Evolutionary conservation across 1,284 basidiomycete species (phyloP).

Genomic region (Cutaneotrichosporon curvatum): DNA sequence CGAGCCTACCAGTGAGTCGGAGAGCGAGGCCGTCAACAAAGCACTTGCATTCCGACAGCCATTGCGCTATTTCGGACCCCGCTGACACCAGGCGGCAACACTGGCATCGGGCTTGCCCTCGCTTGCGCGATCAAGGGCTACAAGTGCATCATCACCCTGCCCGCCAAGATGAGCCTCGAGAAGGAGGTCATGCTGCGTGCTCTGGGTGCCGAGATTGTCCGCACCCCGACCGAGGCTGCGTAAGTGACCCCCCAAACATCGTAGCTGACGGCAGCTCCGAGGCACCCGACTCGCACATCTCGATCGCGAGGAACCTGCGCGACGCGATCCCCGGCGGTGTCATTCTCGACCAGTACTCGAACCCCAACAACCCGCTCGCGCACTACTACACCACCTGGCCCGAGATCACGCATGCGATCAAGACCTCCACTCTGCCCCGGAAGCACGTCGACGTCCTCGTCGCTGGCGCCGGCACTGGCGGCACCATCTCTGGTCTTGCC

Average conservation of each 20-base stretch:
- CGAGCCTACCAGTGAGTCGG: conserved; percentile 59
- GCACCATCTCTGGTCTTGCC: conserved; percentile 82
- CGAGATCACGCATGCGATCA: conserved; percentile 62
- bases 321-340: conserved; percentile 74
- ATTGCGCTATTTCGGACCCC: too few relatives aligned
- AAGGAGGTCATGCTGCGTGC: conserved; percentile 89
- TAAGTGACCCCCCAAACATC: conserved; percentile 19
- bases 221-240: conserved; percentile 61
- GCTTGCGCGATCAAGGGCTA: conserved; percentile 61
- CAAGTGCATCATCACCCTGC: conserved; percentile 77
- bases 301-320: conserved; percentile 70
- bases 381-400: conserved; percentile 80
- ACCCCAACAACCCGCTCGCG: conserved; percentile 72
- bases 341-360: conserved; percentile 82
- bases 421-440: conserved; percentile 37
- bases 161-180: conserved; percentile 94
- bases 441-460: conserved; percentile 72
- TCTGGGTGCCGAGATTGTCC: conserved; percentile 85
- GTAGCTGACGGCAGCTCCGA: conserved; percentile 38
- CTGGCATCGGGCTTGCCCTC: conserved; percentile 85
- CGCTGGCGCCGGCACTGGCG: conserved; percentile 90
- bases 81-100: conserved; percentile 7
- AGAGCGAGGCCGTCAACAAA: not conserved
- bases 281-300: conserved; percentile 75
- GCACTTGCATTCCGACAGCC: too few relatives aligned